Conservation (phyloP, 129 eudicot genomes). For the Flaveria linearis region DNA sequence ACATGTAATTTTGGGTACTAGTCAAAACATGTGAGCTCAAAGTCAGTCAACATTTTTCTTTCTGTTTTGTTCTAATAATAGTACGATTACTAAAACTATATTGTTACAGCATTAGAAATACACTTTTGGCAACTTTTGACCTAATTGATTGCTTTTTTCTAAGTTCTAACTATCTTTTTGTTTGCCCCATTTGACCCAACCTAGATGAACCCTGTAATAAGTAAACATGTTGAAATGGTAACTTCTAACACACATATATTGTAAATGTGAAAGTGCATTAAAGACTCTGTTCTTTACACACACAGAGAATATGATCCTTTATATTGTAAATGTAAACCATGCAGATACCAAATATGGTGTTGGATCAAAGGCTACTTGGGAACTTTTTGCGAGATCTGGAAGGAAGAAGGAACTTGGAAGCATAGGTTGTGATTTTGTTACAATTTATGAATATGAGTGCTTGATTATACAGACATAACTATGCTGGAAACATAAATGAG, state of each 20-base stretch:
- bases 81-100: background rate
- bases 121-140: background rate
- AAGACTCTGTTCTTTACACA: background rate
- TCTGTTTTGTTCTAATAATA: background rate
- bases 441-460: background rate
- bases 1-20: background rate
- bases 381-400: slow-evolving; percentile 52
- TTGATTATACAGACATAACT: background rate
- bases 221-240: background rate
- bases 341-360: slow-evolving; percentile 83
- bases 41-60: background rate
- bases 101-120: background rate
- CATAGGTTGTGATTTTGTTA: slow-evolving; percentile 12
- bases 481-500: too few species aligned
- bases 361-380: slow-evolving; percentile 72
- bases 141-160: background rate
- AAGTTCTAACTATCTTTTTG: too few species aligned
- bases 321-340: slow-evolving; percentile 9
- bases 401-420: slow-evolving; percentile 41
- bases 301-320: background rate
- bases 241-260: background rate
- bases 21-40: background rate
- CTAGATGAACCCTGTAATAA: too few species aligned
- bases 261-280: background rate
- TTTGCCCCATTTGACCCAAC: too few species aligned